Evolutionary conservation across 306 rosid species (phyloP).

Genomic region (Vigna unguiculata): DNA sequence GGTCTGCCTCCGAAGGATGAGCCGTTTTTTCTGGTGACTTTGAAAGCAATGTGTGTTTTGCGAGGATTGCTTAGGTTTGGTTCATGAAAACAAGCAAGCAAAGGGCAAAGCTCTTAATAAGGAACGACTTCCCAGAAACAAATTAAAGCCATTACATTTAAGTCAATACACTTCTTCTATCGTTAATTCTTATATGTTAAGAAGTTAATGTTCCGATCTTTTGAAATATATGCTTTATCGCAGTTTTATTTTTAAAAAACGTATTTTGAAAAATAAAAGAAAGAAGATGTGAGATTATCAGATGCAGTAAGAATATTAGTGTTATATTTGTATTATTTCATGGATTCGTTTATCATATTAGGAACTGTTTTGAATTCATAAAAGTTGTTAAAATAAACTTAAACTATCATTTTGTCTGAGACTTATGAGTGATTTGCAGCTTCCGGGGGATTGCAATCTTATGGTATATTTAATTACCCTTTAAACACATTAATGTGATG

Average conservation of each 20-base stretch:
- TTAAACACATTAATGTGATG: slow-evolving; percentile 56
- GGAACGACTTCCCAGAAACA: slow-evolving; percentile 58
- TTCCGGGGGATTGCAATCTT: slow-evolving; percentile 54
- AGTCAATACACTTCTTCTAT: slow-evolving; percentile 42
- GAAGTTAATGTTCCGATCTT: no score
- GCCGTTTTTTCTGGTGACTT: slow-evolving; percentile 94
- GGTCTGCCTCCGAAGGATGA: slow-evolving; percentile 88
- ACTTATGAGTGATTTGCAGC: slow-evolving; percentile 37
- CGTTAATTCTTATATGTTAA: no score
- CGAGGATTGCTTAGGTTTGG: slow-evolving; percentile 45
- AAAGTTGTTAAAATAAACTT: not conserved
- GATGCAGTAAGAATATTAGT: no score
- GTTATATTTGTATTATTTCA: not conserved
- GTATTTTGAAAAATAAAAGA: no score
- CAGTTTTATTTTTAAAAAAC: no score
- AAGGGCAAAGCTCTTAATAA: slow-evolving; percentile 50
- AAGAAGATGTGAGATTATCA: no score
- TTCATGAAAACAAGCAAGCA: slow-evolving; percentile 44
- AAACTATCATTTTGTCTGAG: not conserved
- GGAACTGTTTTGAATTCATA: no score
- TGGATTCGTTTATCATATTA: not conserved
- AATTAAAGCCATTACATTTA: slow-evolving; percentile 41
- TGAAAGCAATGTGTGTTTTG: slow-evolving; percentile 61
- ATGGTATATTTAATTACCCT: slow-evolving; percentile 44
- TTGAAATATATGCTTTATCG: no score